A percentile compares a stretch with the other conserved stretches of the same genome.
phyloP scores from a whole-genome alignment of 2,329 filamentous ascomycete genomes.

The Cercospora sesami region DNA sequence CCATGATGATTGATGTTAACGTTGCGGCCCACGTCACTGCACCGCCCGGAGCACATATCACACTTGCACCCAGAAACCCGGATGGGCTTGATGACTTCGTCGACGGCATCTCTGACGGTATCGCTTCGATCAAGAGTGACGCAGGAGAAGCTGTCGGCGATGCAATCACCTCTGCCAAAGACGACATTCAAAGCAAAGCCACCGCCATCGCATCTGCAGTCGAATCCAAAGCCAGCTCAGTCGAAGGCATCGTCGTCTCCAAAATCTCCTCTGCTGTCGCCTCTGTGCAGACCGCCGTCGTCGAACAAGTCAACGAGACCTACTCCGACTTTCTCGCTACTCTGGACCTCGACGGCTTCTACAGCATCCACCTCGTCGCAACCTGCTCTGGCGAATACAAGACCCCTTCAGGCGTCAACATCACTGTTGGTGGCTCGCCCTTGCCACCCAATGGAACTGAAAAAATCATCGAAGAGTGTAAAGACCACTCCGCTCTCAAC shows the following conservation, averaged over 20 bases:
- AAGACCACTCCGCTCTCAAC: constrained; percentile 55
- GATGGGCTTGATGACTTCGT: constrained; percentile 33
- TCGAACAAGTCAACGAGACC: constrained; percentile 44
- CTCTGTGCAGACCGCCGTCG: constrained; percentile 44
- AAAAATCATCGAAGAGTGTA: constrained; percentile 57
- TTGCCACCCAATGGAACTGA: constrained; percentile 40
- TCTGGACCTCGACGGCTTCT: constrained; percentile 60
- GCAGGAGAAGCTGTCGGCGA: constrained; percentile 17
- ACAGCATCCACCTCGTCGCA: constrained; percentile 60
- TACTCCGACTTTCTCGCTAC: constrained; percentile 45
- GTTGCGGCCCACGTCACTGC: constrained; percentile 13
- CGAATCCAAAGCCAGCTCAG: constrained; percentile 21
- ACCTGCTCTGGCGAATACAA: constrained; percentile 56
- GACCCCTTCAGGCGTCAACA: constrained; percentile 43
- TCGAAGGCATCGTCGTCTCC: constrained; percentile 26
- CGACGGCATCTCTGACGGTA: constrained; percentile 26
- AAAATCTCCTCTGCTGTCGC: constrained; percentile 30
- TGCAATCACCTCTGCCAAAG: constrained; percentile 29
- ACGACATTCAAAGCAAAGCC: constrained; percentile 29
- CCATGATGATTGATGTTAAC: constrained; percentile 14
- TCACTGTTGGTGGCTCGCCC: constrained; percentile 38
- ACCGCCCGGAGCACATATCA: constrained; percentile 25
- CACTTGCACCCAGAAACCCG: constrained; percentile 24
- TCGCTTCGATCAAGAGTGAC: constrained; percentile 23
- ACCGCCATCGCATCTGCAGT: constrained; percentile 27